These are phyloP conservation scores for Fistulinella prunicolor DNA, from an alignment of 768 basidiomycete species.

Conservation along the genomic window DNA sequence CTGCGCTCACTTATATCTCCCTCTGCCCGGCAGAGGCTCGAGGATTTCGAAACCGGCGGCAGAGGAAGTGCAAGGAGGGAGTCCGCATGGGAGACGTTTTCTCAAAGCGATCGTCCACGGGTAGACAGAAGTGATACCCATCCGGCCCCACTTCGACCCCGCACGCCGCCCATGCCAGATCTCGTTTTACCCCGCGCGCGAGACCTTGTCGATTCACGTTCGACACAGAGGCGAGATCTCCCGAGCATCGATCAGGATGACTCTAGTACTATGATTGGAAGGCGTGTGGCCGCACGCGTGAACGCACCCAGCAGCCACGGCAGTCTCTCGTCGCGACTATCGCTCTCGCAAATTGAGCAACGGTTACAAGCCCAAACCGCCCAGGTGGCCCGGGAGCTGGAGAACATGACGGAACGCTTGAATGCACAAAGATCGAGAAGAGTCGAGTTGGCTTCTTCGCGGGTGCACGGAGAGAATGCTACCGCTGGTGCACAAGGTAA, in stretches of 20 bases:
- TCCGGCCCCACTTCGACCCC: slow-evolving; percentile 17
- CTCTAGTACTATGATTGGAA: slow-evolving; percentile 34
- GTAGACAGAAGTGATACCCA: slow-evolving; percentile 15
- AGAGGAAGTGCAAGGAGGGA: slow-evolving; percentile 13
- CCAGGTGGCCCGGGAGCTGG: slow-evolving; percentile 33
- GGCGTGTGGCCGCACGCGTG: slow-evolving; percentile 33
- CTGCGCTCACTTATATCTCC: slow-evolving; percentile 30
- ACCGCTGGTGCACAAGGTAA: not conserved
- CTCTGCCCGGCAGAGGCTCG: slow-evolving; percentile 32
- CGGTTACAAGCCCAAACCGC: slow-evolving; percentile 27
- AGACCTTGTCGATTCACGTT: no score
- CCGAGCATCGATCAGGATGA: slow-evolving; percentile 25
- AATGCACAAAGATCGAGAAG: slow-evolving; percentile 24
- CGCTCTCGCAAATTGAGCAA: slow-evolving; percentile 28
- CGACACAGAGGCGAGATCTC: slow-evolving; percentile 18
- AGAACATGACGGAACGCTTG: slow-evolving; percentile 30
- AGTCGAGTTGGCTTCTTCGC: slow-evolving; percentile 16
- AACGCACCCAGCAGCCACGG: slow-evolving; percentile 18
- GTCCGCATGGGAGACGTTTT: slow-evolving; percentile 19
- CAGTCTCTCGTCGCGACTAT: slow-evolving; percentile 17
- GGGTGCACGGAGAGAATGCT: slow-evolving; percentile 6
- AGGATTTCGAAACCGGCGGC: slow-evolving; percentile 27
- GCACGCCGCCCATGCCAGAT: slow-evolving; percentile 32
- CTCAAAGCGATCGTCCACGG: slow-evolving; percentile 17
- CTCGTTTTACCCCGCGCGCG: slow-evolving; percentile 17